Conservation (phyloP, 768 basidiomycete species). For the Pisolithus sp. region DNA sequence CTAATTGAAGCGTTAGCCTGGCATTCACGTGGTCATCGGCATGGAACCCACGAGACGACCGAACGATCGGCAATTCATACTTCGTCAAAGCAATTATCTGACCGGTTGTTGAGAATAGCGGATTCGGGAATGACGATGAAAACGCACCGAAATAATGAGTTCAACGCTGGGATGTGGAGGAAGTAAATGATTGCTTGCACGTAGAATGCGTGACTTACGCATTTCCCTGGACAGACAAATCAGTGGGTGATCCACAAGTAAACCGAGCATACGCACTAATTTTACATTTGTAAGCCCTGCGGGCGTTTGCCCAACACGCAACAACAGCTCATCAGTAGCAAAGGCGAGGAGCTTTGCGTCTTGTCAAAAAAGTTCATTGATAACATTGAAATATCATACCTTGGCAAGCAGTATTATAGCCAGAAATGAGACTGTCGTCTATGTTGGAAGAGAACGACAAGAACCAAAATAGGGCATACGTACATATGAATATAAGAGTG, state of each 20-base stretch:
- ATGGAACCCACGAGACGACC: slow-evolving; percentile 58
- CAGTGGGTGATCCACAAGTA: not conserved
- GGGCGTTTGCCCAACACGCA: slow-evolving; percentile 77
- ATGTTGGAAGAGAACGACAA: not conserved
- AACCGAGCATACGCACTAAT: slow-evolving; percentile 39
- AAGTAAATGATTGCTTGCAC: not conserved
- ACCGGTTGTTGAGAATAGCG: not conserved
- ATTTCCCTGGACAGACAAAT: slow-evolving; percentile 19
- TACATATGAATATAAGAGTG: slow-evolving; percentile 70
- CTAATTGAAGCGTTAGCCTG: slow-evolving; percentile 30
- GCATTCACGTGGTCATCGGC: not conserved
- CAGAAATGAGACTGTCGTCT: slow-evolving; percentile 58
- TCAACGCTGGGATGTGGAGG: slow-evolving; percentile 36
- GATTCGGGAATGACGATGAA: not conserved
- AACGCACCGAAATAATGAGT: slow-evolving; percentile 64
- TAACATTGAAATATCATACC: slow-evolving; percentile 26
- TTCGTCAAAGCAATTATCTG: slow-evolving; percentile 75
- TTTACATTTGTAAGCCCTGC: slow-evolving; percentile 85
- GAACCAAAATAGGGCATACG: slow-evolving; percentile 21
- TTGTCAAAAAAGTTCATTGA: slow-evolving; percentile 1
- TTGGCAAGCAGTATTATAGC: slow-evolving; percentile 84
- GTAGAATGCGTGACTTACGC: slow-evolving; percentile 16
- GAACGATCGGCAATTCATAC: slow-evolving; percentile 76
- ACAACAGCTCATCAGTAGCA: slow-evolving; percentile 78
- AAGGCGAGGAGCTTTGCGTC: slow-evolving; percentile 60